Base-by-base conservation (phyloP, 148 eudicot species). In the Vaccinium darrowii region DNA sequence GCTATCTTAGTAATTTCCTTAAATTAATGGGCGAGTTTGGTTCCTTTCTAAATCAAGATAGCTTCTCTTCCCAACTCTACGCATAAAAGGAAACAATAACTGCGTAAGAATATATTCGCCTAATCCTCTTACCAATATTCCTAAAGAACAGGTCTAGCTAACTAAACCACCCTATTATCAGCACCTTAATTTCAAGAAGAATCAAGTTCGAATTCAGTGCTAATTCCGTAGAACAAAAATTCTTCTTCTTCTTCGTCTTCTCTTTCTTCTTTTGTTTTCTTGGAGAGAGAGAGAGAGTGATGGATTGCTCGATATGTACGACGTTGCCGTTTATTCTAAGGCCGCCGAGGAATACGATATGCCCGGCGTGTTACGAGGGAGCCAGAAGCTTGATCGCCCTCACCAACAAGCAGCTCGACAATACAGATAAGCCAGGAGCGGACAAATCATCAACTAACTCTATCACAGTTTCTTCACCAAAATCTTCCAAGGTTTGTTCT, bases 291-390 rank as follows among this genome's bases (percentile, higher is more conserved):
- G 72, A 72, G 49, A 72, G 76, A 72, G 76, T 36, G 27, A 95
- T 96, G 98, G 98, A 96, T 86, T 96, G 98, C 75, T 93, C 94
- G 39, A 91, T 96, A 6, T 96, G 98, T 74, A 94, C 93, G 3
- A 88, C 95, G 1, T 87, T 94, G 93, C 98, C 98, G 1, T 92
- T 89, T 72, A 90, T 92, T 63, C 81, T 94, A 69, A 87, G 98
- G 89, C 98, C 96, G 13, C 98, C 96, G 18, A 91, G 98, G 82
- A 96, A 96, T 81, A 90, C 96, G 16, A 94, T 96, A 62, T 96
- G 98, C 69, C 92, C 88, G 80, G 92, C 95, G 51, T 96, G 98
- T 81, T 96, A 90, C 47, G 95, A 94, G 83, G 77, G 77, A 73
- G 77, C 77, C 77, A 73, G 77, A 73, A 73, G 77, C 50, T 73